Evolutionary conservation across 768 basidiomycete genomes (phyloP).

Genomic region (Lactarius tabidus): DNA sequence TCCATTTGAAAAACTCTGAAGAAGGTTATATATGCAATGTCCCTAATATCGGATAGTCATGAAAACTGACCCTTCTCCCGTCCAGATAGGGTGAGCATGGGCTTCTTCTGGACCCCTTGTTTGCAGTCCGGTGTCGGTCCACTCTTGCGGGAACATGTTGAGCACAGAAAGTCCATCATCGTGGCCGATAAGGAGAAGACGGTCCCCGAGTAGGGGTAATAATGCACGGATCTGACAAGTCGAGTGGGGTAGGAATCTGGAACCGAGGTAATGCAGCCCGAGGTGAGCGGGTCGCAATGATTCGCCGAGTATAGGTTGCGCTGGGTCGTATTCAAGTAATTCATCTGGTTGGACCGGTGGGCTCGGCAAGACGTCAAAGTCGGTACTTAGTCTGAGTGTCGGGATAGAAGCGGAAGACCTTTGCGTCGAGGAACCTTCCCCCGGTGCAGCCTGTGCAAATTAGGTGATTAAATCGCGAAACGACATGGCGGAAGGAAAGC

Average conservation of each 20-base stretch:
- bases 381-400: slow-evolving; percentile 29
- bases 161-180: slow-evolving; percentile 77
- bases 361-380: slow-evolving; percentile 24
- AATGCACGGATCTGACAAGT: slow-evolving; percentile 71
- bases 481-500: slow-evolving; percentile 2
- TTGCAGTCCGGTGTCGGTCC: slow-evolving; percentile 40
- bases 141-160: slow-evolving; percentile 77
- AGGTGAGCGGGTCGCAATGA: slow-evolving; percentile 58
- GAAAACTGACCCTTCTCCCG: slow-evolving; percentile 63
- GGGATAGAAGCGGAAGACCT: slow-evolving; percentile 12
- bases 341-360: slow-evolving; percentile 24
- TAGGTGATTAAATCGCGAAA: neutral
- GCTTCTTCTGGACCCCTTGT: slow-evolving; percentile 70
- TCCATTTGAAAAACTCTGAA: slow-evolving; percentile 73
- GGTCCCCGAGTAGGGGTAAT: slow-evolving; percentile 62
- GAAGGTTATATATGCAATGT: neutral
- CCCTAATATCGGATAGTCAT: neutral
- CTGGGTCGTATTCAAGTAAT: slow-evolving; percentile 12
- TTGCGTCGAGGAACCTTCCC: slow-evolving; percentile 9
- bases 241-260: slow-evolving; percentile 79
- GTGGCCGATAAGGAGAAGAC: slow-evolving; percentile 71
- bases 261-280: slow-evolving; percentile 74
- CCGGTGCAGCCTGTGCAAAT: slow-evolving; percentile 4
- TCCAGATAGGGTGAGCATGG: slow-evolving; percentile 62
- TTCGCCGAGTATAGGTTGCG: slow-evolving; percentile 46